Evolutionary conservation across 2,329 filamentous ascomycete genomes (phyloP), one percentile per base, ranked within the genome.

Genomic region (Geosmithia flava): DNA sequence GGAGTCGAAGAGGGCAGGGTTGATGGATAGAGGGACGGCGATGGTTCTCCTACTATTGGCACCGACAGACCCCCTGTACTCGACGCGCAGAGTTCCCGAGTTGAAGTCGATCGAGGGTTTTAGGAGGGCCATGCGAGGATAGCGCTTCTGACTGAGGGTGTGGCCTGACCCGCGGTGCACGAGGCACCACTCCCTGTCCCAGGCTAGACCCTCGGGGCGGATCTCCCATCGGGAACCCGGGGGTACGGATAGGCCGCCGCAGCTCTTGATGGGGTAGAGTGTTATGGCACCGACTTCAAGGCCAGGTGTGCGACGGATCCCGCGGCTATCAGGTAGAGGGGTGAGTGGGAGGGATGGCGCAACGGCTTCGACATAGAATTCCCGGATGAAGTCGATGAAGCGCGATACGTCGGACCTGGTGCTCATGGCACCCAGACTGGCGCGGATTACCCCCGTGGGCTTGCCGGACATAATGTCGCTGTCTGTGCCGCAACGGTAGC

Each of bases 171-270:
- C 89, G 58, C 82, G 78, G 60, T 96, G 90, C 15, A 98, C 74
- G 19, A 98, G 70, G 65, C 91, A 97, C 91, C 93, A 98, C 68
- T 97, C 91, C 52, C 93, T 77, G 62, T 98, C 93, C 89, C 91
- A 97, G 8, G 82, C 85, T 2, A 98, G 71, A 0, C 93, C 93
- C 66, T 96, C 89, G 7, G 76, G 71, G 48, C 77, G 79, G 19
- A 97, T 74, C 56, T 86, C 80, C 93, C 93, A 98, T 15, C 71
- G 59, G 7, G 67, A 68, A 2, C 70, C 74, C 1, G 66, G 52
- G 1, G 88, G 83, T 29, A 97, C 72, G 37, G 70, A 69, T 61
- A 85, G 95, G 1, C 86, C 86, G 16, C 81, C 86, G 57, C 93
- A 97, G 60, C 89, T 95, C 64, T 98, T 98, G 59, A 98, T 90